Evolutionary conservation across 495 filamentous ascomycete species (phyloP), one percentile per base, ranked within the genome.

Genomic region (Cenococcum geophilum): DNA sequence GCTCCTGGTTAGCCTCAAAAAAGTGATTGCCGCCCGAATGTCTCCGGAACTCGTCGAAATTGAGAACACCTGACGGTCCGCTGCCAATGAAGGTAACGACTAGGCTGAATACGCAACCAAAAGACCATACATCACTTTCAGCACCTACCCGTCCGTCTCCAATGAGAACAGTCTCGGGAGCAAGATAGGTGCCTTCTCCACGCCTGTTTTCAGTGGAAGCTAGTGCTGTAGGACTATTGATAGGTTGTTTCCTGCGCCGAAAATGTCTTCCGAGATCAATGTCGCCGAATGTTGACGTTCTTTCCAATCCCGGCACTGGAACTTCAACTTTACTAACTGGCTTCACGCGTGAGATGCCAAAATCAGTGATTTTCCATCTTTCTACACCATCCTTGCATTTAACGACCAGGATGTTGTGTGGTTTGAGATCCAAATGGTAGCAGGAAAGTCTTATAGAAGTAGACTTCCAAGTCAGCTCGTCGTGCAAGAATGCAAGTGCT

Each of bases 361-460:
- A 53, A 53, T 53, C 49, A 16, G 49, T 53, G 49, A 53, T 53
- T 14, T n/a, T 53, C 49, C 49, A 53, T 45, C 18, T 45, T 18
- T 45, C 40, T 23, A 23, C 12, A 6, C 14, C 14, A 4, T 25
- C 21, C 12, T 6, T 14, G 4, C 12, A 16, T 3, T 23, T 23
- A 4, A 53, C 49, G 14, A 53, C 49, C 1, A 53, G 27, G 3
- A 53, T 21, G 21, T 53, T 53, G 4, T 53, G 22, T 4, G 49
- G 49, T 21, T 53, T 53, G 49, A 53, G 49, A 21, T 53, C 49
- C 21, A 25, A 10, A 34, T 53, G 49, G 18, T 45, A 45, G 40
- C 40, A 45, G 18, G 14, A 45, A 18, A 45, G 40, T 14, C 18
- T 4, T 45, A 14, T 18, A 14, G 14, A 40, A 40, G 12, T 18